Evolutionary conservation across 306 rosid genomes (phyloP).

Genomic region (Vigna angularis): DNA sequence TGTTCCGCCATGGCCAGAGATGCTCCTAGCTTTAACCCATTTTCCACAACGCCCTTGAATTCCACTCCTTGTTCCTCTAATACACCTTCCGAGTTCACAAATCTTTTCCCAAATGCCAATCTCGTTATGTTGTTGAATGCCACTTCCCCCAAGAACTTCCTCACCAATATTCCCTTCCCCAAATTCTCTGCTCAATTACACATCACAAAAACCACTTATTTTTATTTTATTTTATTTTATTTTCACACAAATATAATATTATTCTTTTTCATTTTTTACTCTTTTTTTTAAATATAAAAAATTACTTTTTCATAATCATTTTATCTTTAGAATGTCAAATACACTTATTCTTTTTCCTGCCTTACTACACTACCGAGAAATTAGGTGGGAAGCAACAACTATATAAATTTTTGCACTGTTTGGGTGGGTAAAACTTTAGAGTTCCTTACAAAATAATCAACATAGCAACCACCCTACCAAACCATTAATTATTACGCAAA

Average conservation of each 20-base stretch:
- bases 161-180: constrained; percentile 62
- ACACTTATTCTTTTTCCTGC: too few species aligned
- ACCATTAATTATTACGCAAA: constrained; percentile 6
- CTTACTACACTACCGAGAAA: background rate
- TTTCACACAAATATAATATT: too few species aligned
- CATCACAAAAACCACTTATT: background rate
- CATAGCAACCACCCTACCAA: constrained; percentile 32
- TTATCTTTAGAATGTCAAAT: too few species aligned
- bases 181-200: constrained; percentile 39
- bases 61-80: constrained; percentile 77
- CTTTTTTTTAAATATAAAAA: too few species aligned
- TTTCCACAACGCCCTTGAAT: constrained; percentile 70
- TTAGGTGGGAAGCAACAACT: constrained; percentile 2
- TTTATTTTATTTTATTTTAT: background rate
- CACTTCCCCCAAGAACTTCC: constrained; percentile 75
- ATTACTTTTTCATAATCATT: too few species aligned
- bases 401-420: background rate
- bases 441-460: constrained; percentile 17
- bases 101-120: constrained; percentile 87
- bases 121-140: constrained; percentile 95
- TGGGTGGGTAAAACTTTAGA: background rate
- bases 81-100: constrained; percentile 71
- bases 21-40: constrained; percentile 84
- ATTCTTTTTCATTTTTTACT: too few species aligned
- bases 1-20: constrained; percentile 85